Conservation (phyloP, 331 rosid species). For the Erythrophleum ivorense region DNA sequence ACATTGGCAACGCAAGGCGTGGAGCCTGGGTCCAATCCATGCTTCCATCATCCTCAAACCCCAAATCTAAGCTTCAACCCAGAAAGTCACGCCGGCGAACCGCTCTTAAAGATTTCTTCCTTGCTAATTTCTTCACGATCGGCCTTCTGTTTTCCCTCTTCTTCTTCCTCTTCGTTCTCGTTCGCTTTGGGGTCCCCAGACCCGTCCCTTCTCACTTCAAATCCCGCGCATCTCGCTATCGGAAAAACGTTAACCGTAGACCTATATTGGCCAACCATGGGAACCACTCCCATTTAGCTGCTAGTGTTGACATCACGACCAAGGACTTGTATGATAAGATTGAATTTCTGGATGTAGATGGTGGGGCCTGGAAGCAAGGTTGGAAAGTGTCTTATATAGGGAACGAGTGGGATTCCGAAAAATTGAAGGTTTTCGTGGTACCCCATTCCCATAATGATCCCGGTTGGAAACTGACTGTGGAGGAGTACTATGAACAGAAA, state of each 20-base stretch:
- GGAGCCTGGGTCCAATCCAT: conserved; percentile 66
- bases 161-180: conserved; percentile 62
- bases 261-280: conserved; percentile 29
- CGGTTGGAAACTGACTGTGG: conserved; percentile 94
- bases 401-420: conserved; percentile 92
- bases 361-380: conserved; percentile 97
- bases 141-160: conserved; percentile 65
- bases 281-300: conserved; percentile 41
- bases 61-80: conserved; percentile 66
- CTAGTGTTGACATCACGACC: conserved; percentile 83
- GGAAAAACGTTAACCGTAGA: conserved; percentile 56
- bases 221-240: conserved; percentile 47
- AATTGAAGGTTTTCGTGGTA: conserved; percentile 83
- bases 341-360: conserved; percentile 75
- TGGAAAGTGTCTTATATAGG: conserved; percentile 84
- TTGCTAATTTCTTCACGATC: conserved; percentile 79
- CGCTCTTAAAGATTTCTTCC: conserved; percentile 69
- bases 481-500: conserved; percentile 83
- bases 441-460: conserved; percentile 99
- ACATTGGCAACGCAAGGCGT: conserved; percentile 54
- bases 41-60: conserved; percentile 57
- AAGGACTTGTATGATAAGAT: conserved; percentile 80
- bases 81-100: conserved; percentile 69
- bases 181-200: conserved; percentile 79
- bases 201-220: conserved; percentile 67